Conservation (phyloP, 352 stramenopile genomes). For the Phytophthora agathidicida region DNA sequence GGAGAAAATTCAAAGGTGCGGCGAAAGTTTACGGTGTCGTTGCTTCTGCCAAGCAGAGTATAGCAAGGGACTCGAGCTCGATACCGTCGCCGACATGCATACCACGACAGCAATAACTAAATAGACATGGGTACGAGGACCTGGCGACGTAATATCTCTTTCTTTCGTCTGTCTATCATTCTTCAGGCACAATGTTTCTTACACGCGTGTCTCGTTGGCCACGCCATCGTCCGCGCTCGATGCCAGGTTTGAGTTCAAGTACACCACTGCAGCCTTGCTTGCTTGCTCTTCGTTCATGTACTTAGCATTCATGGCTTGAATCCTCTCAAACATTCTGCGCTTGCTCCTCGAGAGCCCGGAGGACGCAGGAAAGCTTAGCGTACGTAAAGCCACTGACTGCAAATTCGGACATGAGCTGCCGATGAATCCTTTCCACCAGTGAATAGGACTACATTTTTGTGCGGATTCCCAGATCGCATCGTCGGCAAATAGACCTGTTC, state of each 20-base stretch:
- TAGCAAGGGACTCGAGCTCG: conserved; percentile 20
- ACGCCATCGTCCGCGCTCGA: conserved; percentile 41
- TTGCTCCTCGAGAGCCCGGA: conserved; percentile 58
- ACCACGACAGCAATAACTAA: conserved; percentile 40
- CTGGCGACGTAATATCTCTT: conserved; percentile 20
- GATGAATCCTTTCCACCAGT: conserved; percentile 87
- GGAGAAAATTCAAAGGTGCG: conserved; percentile 29
- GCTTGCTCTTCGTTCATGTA: conserved; percentile 78
- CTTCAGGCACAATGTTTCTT: too few relatives aligned
- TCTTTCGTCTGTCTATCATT: conserved; percentile 12
- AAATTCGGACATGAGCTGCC: conserved; percentile 71
- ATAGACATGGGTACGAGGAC: conserved; percentile 41
- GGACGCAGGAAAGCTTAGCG: conserved; percentile 62
- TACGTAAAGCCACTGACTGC: conserved; percentile 64
- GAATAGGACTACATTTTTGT: conserved; percentile 70
- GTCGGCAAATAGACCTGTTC: conserved; percentile 68
- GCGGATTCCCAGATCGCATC: conserved; percentile 79
- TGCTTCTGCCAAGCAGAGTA: conserved; percentile 15
- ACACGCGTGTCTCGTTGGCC: conserved; percentile 58
- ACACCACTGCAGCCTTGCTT: conserved; percentile 72
- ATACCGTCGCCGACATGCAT: conserved; percentile 25
- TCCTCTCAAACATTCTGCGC: conserved; percentile 63
- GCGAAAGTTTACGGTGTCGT: conserved; percentile 19
- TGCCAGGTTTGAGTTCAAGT: conserved; percentile 69
- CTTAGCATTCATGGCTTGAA: conserved; percentile 58